Conservation (phyloP, 495 filamentous ascomycete genomes). For the Parathielavia hyrcaniae region DNA sequence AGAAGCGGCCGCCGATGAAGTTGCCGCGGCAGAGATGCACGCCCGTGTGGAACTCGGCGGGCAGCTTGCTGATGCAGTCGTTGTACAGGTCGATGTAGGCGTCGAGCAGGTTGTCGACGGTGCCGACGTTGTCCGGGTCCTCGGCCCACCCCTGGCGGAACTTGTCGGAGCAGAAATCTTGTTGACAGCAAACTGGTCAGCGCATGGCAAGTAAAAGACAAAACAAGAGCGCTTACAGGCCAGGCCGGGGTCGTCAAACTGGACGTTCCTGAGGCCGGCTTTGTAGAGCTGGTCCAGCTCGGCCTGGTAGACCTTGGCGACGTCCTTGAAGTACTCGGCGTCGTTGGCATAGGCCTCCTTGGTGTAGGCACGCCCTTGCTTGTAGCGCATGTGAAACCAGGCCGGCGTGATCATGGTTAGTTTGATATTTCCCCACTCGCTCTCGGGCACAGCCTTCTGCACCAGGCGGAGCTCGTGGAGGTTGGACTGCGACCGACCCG, state of each 20-base stretch:
- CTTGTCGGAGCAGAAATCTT: constrained; percentile 72
- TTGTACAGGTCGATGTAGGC: constrained; percentile 75
- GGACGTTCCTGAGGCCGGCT: constrained; percentile 62
- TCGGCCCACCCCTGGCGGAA: constrained; percentile 63
- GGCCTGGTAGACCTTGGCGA: constrained; percentile 64
- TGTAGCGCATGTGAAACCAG: constrained; percentile 64
- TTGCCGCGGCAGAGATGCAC: constrained; percentile 79
- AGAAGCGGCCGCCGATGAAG: constrained; percentile 70
- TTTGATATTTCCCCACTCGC: constrained; percentile 60
- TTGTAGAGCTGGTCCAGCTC: constrained; percentile 61
- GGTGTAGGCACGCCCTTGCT: constrained; percentile 61
- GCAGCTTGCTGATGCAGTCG: constrained; percentile 56
- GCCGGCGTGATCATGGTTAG: constrained; percentile 67
- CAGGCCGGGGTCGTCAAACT: constrained; percentile 71
- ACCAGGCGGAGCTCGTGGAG: constrained; percentile 63
- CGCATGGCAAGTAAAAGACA: background rate
- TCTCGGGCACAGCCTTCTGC: constrained; percentile 52
- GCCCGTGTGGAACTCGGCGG: constrained; percentile 65
- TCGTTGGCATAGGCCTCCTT: constrained; percentile 58
- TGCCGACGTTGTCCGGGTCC: constrained; percentile 51
- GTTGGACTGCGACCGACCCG: constrained; percentile 57
- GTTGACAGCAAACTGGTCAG: constrained; percentile 5
- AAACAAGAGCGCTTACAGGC: constrained; percentile 50
- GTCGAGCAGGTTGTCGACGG: constrained; percentile 58
- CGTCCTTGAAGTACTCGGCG: constrained; percentile 67